Percentiles rank a stretch among this genome's conserved stretches.
Evolutionary conservation across 108 stramenopile genomes (phyloP).

Genomic region (Phaeodactylum tricornutum): DNA sequence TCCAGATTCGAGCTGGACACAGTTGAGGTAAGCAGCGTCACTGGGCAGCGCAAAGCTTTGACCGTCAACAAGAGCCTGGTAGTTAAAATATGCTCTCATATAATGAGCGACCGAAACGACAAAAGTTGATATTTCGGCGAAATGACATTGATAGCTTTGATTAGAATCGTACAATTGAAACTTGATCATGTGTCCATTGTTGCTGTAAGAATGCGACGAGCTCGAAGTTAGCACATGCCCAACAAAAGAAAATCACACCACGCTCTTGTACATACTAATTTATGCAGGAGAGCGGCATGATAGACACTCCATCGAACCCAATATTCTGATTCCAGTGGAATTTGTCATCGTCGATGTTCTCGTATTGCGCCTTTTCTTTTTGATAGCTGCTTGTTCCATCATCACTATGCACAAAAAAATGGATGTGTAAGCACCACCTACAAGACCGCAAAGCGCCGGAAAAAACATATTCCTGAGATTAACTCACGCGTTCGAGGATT

Average conservation of each 20-base stretch:
- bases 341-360: conserved; percentile 29
- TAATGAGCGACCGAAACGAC: conserved; percentile 84
- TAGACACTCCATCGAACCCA: conserved; percentile 59
- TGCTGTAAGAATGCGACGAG: conserved; percentile 48
- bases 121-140: conserved; percentile 65
- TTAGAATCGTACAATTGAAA: conserved; percentile 69
- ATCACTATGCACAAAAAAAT: too few relatives aligned
- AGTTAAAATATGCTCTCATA: conserved; percentile 85
- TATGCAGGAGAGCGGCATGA: conserved; percentile 79
- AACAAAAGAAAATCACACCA: too few relatives aligned
- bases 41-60: conserved; percentile 57
- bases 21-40: conserved; percentile 76
- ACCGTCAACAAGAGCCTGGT: conserved; percentile 62
- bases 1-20: conserved; percentile 54
- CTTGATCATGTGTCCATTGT: conserved; percentile 87
- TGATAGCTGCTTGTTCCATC: too few relatives aligned
- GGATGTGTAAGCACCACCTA: too few relatives aligned
- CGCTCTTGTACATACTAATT: conserved; percentile 83
- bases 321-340: conserved; percentile 24
- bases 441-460: too few relatives aligned
- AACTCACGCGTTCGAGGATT: too few relatives aligned
- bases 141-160: conserved; percentile 62
- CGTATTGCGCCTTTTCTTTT: neutral
- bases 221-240: too few relatives aligned
- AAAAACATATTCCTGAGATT: too few relatives aligned